Base-by-base conservation (phyloP, 768 basidiomycete species). In the Asterophora parasitica region DNA sequence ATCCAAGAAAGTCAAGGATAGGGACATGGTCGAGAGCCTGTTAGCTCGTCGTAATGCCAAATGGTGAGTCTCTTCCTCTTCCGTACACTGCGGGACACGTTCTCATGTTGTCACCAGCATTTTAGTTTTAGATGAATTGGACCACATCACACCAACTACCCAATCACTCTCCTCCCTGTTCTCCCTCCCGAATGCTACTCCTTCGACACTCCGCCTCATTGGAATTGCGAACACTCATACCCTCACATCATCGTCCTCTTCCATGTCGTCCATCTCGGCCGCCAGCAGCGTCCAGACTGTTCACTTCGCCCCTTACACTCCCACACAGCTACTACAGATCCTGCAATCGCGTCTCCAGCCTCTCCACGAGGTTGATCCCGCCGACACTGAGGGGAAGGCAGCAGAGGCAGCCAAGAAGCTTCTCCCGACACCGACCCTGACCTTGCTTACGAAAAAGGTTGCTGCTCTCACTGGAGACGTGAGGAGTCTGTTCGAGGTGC, bases 141-240 rank as follows among this genome's bases (percentile, higher is more conserved):
- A 94, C 60, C 88, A 92, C 61, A 79, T 90, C 52, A 78, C 81
- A 12, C 73, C 81, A 3, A 81, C 78, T 8, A 54, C 76, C 1
- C 79, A 81, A 54, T 66, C 78, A 7, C 70, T 92, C 38, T 61
- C 76, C 2, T 66, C 81, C 9, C 65, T 94, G 38, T 89, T 92
- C 63, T 72, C 80, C 4, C 71, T 92, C n/a, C 76, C 84, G 8
- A 74, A 77, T 42, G 64, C 73, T 4, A 67, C 79, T 42, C 61
- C 76, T 1, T 64, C 75, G 8, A 68, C 66, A 31, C 63, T 92
- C 48, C 81, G 88, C 40, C 63, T 92, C 33, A 82, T 93, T 56
- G 89, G 86, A 31, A 92, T 94, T 60, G 89, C 91, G 33, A 94
- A 94, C 58, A 89, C 87, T 2, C 91, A 92, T 57, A 91, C 89